phyloP scores from a whole-genome alignment of 306 rosid genomes.

The Betula pendula region DNA sequence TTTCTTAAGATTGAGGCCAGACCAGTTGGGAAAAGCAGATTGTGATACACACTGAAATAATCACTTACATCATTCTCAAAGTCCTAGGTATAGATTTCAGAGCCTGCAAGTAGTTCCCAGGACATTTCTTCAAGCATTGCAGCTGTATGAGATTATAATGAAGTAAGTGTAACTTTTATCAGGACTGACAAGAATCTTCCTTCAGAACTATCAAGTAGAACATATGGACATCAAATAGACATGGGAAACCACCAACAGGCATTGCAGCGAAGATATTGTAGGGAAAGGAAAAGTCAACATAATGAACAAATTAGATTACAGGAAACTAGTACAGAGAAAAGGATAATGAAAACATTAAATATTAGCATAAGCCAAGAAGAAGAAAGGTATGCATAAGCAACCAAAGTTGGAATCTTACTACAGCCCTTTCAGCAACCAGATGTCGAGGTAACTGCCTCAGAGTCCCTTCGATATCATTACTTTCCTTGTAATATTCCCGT shows the following conservation, averaged over 20 bases:
- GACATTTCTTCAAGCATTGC: slow-evolving; percentile 74
- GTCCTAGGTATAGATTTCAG: slow-evolving; percentile 90
- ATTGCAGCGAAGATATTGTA: neutral
- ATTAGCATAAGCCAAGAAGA: slow-evolving; percentile 6
- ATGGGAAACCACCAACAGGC: neutral
- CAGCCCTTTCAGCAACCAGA: slow-evolving; percentile 87
- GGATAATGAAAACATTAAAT: slow-evolving; percentile 24
- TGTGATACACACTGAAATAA: slow-evolving; percentile 3
- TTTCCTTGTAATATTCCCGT: slow-evolving; percentile 79
- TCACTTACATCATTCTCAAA: slow-evolving; percentile 91
- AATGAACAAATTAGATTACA: slow-evolving; percentile 5
- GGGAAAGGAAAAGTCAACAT: slow-evolving; percentile 9
- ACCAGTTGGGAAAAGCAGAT: neutral
- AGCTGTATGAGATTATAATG: slow-evolving; percentile 53
- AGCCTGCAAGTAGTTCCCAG: slow-evolving; percentile 85
- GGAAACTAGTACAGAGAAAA: neutral
- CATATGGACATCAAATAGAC: neutral
- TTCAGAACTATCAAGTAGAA: slow-evolving; percentile 5
- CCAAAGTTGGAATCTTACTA: slow-evolving; percentile 58
- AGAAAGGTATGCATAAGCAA: slow-evolving; percentile 20
- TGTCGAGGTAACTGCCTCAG: slow-evolving; percentile 81
- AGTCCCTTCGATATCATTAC: slow-evolving; percentile 78
- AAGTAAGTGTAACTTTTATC: neutral
- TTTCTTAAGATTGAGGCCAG: neutral
- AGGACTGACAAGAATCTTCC: slow-evolving; percentile 2